Base-by-base conservation (phyloP, 768 basidiomycete genomes). In the Tricholoma matsutake region DNA sequence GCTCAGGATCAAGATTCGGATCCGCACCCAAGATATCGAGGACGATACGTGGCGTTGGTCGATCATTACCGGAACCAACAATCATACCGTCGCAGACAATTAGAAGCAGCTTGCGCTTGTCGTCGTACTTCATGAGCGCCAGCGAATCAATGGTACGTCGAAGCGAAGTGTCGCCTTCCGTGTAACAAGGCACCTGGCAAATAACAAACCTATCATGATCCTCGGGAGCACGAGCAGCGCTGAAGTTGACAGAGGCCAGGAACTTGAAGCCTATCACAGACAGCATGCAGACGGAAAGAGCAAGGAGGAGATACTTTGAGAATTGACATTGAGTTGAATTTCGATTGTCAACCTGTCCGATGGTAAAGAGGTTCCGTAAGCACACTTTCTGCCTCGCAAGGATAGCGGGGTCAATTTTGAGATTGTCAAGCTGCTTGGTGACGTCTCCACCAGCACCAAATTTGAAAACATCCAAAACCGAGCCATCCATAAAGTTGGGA, bases 21-120 rank as follows among this genome's bases (percentile, higher is more conserved):
- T 96, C 95, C 1, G 89, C 92, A 56, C 96, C 96, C 18, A 99
- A 86, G 67, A 99, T 96, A 72, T 98, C 96, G 54, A 98, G 82
- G 14, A 96, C 96, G 63, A 99, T 97, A 54, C 94, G 88, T 1
- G 96, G 96, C 0, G 96, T 99, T 5, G 96, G 92, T 22, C 93
- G 85, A 75, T 98, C 95, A 74, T 98, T 98, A 5, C 96, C 96
- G 2, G 91, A 91, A 68, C 96, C 96, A 62, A 98, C 92, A 64
- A 98, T 97, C 84, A 94, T 99, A 67, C 96, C 96, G 73, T 99
- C 96, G 69, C 96, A 98, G 68, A 98, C 89, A 77, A 98, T 79
- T 63, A 96, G 83, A 29, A 98, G 79, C 7, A 98, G 79, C 75
- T 98, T 98, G 39, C 96, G 91, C 76, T 98, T 99, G 79, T 99